These are phyloP conservation scores for Elaeis oleifera DNA, from an alignment of 202 grass and related monocot species.

Conservation along the genomic window DNA sequence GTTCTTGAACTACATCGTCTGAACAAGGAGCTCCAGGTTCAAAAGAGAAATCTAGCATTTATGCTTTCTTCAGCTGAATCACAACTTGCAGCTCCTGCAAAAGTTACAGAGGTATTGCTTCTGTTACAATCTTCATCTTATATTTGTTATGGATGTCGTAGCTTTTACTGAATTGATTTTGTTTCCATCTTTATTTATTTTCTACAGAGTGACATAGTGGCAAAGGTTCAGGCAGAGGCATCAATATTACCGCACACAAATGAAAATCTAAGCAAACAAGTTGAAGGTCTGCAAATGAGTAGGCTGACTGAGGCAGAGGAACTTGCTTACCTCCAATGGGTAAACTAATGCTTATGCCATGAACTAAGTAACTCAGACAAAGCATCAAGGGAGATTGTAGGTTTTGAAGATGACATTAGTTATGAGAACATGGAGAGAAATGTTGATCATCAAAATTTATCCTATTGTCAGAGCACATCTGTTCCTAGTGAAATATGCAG, in stretches of 20 bases:
- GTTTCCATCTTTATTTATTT: conserved; percentile 3
- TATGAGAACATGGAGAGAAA: conserved; percentile 14
- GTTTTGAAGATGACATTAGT: conserved; percentile 29
- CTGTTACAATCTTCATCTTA: conserved; percentile 21
- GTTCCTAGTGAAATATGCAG: background rate
- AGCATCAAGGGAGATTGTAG: conserved; percentile 33
- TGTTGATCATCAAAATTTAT: conserved; percentile 5
- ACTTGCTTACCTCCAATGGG: conserved; percentile 95
- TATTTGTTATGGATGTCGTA: background rate
- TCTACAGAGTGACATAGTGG: conserved; percentile 74
- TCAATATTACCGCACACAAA: conserved; percentile 76
- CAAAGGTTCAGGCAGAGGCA: conserved; percentile 91
- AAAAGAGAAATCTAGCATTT: conserved; percentile 78
- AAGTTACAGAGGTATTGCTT: conserved; percentile 64
- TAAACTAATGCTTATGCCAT: conserved; percentile 94
- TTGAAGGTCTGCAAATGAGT: conserved; percentile 92
- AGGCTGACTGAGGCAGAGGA: conserved; percentile 92
- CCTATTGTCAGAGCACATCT: background rate
- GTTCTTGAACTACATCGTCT: conserved; percentile 74
- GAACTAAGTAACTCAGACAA: conserved; percentile 86
- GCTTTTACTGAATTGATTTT: conserved; percentile 6
- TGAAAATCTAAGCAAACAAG: conserved; percentile 86
- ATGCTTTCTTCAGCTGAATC: conserved; percentile 88
- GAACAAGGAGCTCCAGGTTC: conserved; percentile 95
- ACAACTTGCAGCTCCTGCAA: conserved; percentile 61